Conservation (phyloP, 768 basidiomycete genomes). For the Hortiboletus flavorubellus region DNA sequence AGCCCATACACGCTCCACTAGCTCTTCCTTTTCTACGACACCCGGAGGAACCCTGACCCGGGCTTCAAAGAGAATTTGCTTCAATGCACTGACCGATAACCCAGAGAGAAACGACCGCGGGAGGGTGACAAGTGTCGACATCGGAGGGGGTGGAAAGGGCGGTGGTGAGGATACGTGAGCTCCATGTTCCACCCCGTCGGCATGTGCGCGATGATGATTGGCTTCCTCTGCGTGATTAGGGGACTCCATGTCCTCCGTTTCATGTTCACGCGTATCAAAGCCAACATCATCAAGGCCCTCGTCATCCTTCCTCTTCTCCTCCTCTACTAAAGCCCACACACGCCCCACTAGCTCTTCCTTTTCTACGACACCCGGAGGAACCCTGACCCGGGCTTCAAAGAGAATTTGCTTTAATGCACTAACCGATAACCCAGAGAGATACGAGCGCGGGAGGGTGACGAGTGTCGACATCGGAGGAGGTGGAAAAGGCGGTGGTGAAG, state of each 20-base stretch:
- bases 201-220: background rate
- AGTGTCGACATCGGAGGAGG: conserved; percentile 63
- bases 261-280: conserved; percentile 26
- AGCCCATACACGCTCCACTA: conserved; percentile 65
- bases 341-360: conserved; percentile 80
- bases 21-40: conserved; percentile 82
- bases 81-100: conserved; percentile 70
- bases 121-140: conserved; percentile 66
- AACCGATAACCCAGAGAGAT: conserved; percentile 62
- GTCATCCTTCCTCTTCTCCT: conserved; percentile 54
- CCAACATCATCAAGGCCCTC: conserved; percentile 32
- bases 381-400: conserved; percentile 74
- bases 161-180: conserved; percentile 23
- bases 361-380: conserved; percentile 59
- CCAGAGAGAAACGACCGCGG: conserved; percentile 50
- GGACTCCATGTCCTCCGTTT: conserved; percentile 27
- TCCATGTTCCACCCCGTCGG: background rate
- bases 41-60: conserved; percentile 54
- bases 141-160: conserved; percentile 43
- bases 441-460: conserved; percentile 54
- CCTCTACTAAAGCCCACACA: conserved; percentile 58
- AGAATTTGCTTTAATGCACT: conserved; percentile 73
- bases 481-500: conserved; percentile 30
- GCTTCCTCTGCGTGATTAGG: conserved; percentile 17
- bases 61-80: conserved; percentile 75